phyloP scores from a whole-genome alignment of 2,329 filamentous ascomycete species.

The Colletotrichum noveboracense region DNA sequence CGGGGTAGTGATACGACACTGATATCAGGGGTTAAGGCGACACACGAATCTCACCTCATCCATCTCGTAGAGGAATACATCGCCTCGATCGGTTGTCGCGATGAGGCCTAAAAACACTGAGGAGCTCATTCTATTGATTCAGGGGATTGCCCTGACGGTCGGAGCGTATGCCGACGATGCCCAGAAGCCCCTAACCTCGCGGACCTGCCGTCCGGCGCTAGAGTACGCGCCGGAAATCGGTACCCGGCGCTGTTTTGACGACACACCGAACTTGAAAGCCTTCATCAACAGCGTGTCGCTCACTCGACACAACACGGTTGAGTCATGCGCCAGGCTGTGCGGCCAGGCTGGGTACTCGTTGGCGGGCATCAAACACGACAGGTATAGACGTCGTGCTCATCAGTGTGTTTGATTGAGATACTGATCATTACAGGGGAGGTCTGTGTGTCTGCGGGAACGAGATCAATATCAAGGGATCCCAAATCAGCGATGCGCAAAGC shows the following conservation, averaged over 20 bases:
- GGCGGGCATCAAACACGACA: not conserved
- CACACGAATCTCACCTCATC: not conserved
- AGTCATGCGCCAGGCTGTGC: not conserved
- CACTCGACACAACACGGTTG: not conserved
- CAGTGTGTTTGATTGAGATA: accelerated
- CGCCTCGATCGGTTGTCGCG: not conserved
- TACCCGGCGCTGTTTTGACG: not conserved
- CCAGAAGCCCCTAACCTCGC: not conserved
- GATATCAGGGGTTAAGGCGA: not conserved
- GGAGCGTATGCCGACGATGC: not conserved
- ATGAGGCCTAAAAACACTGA: not conserved
- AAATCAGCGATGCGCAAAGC: not conserved
- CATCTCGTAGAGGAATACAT: not conserved
- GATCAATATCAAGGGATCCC: not conserved
- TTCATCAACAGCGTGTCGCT: not conserved
- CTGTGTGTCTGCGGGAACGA: not conserved
- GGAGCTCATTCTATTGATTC: not conserved
- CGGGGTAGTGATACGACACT: not conserved
- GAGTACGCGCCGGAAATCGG: not conserved
- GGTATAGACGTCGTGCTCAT: not conserved
- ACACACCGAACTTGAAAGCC: not conserved
- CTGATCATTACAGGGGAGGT: not conserved
- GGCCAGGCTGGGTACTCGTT: not conserved
- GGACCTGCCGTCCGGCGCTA: not conserved
- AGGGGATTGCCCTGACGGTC: not conserved